Conservation (phyloP, 1,284 basidiomycete genomes). For the Baeospora myosura region DNA sequence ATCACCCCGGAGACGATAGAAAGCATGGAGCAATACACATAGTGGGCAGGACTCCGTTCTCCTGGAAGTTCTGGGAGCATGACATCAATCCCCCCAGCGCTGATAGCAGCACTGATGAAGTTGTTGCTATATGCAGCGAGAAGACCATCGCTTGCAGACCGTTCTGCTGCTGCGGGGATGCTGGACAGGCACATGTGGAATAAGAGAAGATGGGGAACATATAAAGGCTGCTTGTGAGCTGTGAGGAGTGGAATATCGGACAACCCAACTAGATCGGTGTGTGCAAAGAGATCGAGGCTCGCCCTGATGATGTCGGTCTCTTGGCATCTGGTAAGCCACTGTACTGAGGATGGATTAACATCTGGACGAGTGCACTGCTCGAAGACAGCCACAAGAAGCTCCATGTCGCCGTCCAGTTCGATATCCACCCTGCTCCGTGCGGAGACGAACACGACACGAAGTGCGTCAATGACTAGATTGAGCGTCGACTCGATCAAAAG, state of each 20-base stretch:
- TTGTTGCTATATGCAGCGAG: conserved; percentile 81
- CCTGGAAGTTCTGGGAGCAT: conserved; percentile 61
- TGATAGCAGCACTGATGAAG: conserved; percentile 67
- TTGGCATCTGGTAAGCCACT: conserved; percentile 78
- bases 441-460: conserved; percentile 59
- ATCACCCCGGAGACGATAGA: conserved; percentile 74
- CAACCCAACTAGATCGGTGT: conserved; percentile 63
- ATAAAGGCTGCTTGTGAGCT: conserved; percentile 56
- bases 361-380: conserved; percentile 69
- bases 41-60: conserved; percentile 72
- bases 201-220: conserved; percentile 68
- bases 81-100: conserved; percentile 67
- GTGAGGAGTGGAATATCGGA: conserved; percentile 57
- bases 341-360: conserved; percentile 53
- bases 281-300: conserved; percentile 70
- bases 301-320: conserved; percentile 75
- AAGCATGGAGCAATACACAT: conserved; percentile 81
- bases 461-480: conserved; percentile 57
- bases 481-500: conserved; percentile 59
- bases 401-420: conserved; percentile 73
- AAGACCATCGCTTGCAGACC: conserved; percentile 78
- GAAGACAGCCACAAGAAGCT: conserved; percentile 75
- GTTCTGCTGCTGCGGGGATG: conserved; percentile 71
- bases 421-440: conserved; percentile 50
- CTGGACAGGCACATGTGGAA: conserved; percentile 86